Conservation (phyloP, 768 basidiomycete genomes). For the Amanita polypyramis region DNA sequence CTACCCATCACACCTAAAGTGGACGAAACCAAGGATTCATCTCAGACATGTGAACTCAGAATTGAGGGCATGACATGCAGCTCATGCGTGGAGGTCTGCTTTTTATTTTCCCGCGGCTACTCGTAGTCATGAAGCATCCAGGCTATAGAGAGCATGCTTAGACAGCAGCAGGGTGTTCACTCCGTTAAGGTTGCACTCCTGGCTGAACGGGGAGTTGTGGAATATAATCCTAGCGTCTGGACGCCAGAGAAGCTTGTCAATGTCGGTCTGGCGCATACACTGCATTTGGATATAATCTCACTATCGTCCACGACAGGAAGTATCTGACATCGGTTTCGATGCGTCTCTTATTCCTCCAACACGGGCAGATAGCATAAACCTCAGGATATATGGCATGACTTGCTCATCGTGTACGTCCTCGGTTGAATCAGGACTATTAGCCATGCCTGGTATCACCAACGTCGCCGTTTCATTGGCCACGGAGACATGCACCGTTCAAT, state of each 20-base stretch:
- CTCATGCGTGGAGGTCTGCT: conserved; percentile 72
- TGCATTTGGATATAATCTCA: not conserved
- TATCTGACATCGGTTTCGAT: conserved; percentile 89
- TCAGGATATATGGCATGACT: conserved; percentile 89
- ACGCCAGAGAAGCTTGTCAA: conserved; percentile 65
- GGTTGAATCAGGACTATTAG: conserved; percentile 59
- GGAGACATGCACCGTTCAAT: conserved; percentile 64
- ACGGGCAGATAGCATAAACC: conserved; percentile 55
- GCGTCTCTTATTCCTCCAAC: conserved; percentile 63
- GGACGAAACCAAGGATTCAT: conserved; percentile 14
- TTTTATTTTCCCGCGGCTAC: not conserved
- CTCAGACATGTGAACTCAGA: conserved; percentile 62
- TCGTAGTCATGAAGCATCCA: conserved; percentile 17
- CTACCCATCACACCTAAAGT: conserved; percentile 16
- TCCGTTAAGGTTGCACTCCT: conserved; percentile 94
- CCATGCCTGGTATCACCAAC: conserved; percentile 61
- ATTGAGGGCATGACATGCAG: conserved; percentile 91
- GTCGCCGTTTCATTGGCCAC: conserved; percentile 70
- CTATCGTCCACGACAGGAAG: conserved; percentile 48
- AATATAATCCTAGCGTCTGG: conserved; percentile 84
- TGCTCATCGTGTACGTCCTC: conserved; percentile 73
- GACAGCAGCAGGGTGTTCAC: conserved; percentile 78
- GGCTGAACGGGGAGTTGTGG: conserved; percentile 85
- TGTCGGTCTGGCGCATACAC: conserved; percentile 29
- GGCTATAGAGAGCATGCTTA: conserved; percentile 81